Evolutionary conservation across 2,329 filamentous ascomycete species (phyloP).

Genomic region (Fusarium keratoplasticum): DNA sequence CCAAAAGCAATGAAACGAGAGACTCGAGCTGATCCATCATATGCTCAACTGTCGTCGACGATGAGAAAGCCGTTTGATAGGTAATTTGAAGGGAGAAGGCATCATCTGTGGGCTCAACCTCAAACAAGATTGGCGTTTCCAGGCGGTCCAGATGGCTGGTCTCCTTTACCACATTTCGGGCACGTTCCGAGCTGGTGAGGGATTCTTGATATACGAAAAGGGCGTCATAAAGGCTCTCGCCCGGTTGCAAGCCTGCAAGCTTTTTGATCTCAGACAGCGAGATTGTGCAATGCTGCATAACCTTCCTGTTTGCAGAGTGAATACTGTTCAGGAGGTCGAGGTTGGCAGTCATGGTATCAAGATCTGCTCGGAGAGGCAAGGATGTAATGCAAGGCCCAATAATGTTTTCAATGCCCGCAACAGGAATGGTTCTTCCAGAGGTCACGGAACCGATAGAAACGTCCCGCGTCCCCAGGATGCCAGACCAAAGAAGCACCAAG

Average conservation of each 20-base stretch:
- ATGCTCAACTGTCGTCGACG: slow-evolving; percentile 63
- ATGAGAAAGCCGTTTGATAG: slow-evolving; percentile 61
- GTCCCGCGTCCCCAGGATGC: slow-evolving; percentile 73
- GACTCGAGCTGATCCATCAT: slow-evolving; percentile 72
- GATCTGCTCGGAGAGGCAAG: slow-evolving; percentile 76
- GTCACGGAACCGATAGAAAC: slow-evolving; percentile 82
- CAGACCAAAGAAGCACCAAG: slow-evolving; percentile 72
- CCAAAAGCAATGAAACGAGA: slow-evolving; percentile 53
- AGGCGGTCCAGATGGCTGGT: slow-evolving; percentile 75
- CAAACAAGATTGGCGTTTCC: slow-evolving; percentile 81
- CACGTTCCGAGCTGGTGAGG: slow-evolving; percentile 54
- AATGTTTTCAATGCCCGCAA: slow-evolving; percentile 76
- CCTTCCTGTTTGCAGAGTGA: slow-evolving; percentile 73
- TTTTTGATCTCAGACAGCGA: slow-evolving; percentile 78
- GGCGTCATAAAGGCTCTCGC: slow-evolving; percentile 76
- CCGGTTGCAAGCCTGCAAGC: slow-evolving; percentile 64
- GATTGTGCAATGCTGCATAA: slow-evolving; percentile 72
- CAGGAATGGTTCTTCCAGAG: slow-evolving; percentile 81
- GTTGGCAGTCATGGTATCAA: slow-evolving; percentile 62
- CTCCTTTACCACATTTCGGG: slow-evolving; percentile 59
- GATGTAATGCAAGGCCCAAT: slow-evolving; percentile 85
- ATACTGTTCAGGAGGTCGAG: slow-evolving; percentile 72
- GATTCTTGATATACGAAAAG: slow-evolving; percentile 90
- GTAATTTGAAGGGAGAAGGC: slow-evolving; percentile 59
- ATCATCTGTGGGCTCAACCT: slow-evolving; percentile 73